These are phyloP conservation scores for Tylopilus balloui DNA, from an alignment of 768 basidiomycete species.

Conservation along the genomic window DNA sequence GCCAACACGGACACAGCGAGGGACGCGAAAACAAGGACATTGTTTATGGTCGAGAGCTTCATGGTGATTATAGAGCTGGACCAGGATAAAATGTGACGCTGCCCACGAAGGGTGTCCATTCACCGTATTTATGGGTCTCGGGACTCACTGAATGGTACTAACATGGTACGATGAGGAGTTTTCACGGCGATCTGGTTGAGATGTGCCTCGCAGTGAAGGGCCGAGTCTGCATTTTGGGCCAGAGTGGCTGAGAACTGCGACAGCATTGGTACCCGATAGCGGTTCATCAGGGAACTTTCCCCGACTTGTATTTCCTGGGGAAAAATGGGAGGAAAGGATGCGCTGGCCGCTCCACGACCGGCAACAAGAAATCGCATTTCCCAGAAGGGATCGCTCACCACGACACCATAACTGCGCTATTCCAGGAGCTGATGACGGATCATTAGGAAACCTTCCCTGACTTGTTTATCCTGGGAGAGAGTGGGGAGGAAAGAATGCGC, in stretches of 20 bases:
- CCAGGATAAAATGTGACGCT: not conserved
- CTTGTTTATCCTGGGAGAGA: too few relatives aligned
- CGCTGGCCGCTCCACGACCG: not conserved
- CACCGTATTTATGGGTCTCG: constrained; percentile 9
- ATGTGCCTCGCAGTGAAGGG: constrained; percentile 4
- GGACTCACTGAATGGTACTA: not conserved
- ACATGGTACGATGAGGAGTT: not conserved
- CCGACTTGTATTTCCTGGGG: not conserved
- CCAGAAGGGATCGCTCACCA: not conserved
- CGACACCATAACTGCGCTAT: too few relatives aligned
- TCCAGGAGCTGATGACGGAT: too few relatives aligned
- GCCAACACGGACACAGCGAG: constrained; percentile 11
- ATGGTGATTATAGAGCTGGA: constrained; percentile 6
- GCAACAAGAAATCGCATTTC: not conserved
- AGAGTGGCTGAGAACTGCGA: not conserved
- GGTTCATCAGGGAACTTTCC: not conserved
- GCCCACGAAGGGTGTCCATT: not conserved
- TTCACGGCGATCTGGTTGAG: not conserved
- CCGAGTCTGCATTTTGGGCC: not conserved
- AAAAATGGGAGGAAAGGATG: not conserved
- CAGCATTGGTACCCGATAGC: not conserved
- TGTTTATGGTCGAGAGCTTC: constrained; percentile 6
- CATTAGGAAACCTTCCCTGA: too few relatives aligned
- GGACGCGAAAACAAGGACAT: constrained; percentile 10
- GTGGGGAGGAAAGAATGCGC: too few relatives aligned